Conservation (phyloP, 2,329 filamentous ascomycete genomes). For the Huntiella moniliformis region DNA sequence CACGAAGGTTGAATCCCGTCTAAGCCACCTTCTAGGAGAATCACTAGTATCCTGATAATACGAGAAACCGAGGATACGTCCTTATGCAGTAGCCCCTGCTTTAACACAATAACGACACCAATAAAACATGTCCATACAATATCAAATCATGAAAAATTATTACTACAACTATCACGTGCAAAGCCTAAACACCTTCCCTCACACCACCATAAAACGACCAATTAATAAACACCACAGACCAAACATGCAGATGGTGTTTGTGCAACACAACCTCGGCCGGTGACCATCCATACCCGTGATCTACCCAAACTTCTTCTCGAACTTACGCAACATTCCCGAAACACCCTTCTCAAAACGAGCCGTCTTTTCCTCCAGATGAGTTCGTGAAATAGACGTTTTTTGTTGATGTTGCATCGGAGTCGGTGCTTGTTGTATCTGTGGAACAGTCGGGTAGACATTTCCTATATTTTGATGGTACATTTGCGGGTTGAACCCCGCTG, state of each 20-base stretch:
- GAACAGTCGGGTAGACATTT: neutral
- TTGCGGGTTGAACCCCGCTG: constrained; percentile 26
- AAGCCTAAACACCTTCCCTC: no score
- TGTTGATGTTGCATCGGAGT: neutral
- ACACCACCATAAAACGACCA: no score
- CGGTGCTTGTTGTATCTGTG: neutral
- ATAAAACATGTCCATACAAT: no score
- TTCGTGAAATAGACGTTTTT: constrained; percentile 5
- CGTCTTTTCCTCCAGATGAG: constrained; percentile 44
- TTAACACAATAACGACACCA: no score
- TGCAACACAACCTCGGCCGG: no score
- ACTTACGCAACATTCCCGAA: constrained; percentile 53
- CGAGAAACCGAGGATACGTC: no score
- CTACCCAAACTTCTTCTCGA: constrained; percentile 55
- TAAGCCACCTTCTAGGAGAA: no score
- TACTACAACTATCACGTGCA: no score
- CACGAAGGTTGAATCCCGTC: no score
- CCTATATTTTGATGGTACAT: constrained; percentile 39
- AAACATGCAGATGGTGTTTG: neutral
- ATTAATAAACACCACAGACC: neutral
- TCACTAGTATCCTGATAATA: no score
- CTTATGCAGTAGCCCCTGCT: no score
- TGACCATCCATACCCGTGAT: neutral
- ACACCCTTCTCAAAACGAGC: constrained; percentile 51
- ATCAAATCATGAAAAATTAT: no score